A percentile compares a stretch with the other conserved stretches of the same genome.
Conservation (phyloP, 495 filamentous ascomycete genomes). For the Aspergillus campestris region DNA sequence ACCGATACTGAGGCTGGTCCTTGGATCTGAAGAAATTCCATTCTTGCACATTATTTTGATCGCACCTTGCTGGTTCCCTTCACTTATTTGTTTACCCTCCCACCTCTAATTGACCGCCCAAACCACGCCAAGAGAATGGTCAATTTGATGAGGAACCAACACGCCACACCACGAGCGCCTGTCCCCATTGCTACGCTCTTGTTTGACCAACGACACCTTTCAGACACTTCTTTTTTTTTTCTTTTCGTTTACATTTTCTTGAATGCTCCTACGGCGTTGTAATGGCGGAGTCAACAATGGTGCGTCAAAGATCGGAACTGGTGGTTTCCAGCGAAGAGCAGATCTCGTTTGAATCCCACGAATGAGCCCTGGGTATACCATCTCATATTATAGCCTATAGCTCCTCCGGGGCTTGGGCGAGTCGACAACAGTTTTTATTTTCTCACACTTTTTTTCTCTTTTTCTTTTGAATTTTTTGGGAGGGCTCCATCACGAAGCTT, state of each 20-base stretch:
- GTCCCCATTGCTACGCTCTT: background rate
- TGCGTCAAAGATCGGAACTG: conserved; percentile 17
- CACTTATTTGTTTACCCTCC: conserved; percentile 9
- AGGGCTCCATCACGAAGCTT: conserved; percentile 10
- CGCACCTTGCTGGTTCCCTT: conserved; percentile 9
- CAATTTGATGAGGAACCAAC: background rate
- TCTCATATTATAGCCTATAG: background rate
- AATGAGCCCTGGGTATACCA: conserved; percentile 1
- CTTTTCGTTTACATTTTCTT: conserved; percentile 3
- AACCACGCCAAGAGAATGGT: no score
- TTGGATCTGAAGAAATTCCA: conserved; percentile 13
- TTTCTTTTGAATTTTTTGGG: conserved; percentile 7
- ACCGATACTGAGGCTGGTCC: conserved; percentile 20
- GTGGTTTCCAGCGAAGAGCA: conserved; percentile 16
- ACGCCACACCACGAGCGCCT: background rate
- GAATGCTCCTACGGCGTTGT: conserved; percentile 11
- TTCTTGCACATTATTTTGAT: conserved; percentile 37
- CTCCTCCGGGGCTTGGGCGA: conserved; percentile 2
- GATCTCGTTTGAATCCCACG: conserved; percentile 4
- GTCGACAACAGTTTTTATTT: background rate
- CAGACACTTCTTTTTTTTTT: conserved; percentile 12
- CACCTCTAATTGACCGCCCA: conserved; percentile 1
- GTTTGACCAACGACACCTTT: conserved; percentile 2
- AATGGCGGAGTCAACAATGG: conserved; percentile 17
- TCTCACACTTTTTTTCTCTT: conserved; percentile 5